Base-by-base conservation (phyloP, 306 rosid genomes). In the Chamaecrista fasciculata region DNA sequence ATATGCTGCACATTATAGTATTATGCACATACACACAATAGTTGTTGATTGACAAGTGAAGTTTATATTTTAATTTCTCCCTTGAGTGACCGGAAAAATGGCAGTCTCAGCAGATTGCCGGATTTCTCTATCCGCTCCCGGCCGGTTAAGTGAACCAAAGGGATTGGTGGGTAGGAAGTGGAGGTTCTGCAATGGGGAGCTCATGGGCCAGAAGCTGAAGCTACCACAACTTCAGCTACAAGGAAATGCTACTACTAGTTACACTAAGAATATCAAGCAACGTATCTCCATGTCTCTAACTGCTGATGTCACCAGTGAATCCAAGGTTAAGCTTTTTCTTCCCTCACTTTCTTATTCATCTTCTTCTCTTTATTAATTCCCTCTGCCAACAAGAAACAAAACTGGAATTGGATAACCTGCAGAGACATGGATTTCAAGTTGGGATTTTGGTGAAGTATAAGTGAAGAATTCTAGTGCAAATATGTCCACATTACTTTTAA, bases 151-250 rank as follows among this genome's bases (percentile, higher is more conserved):
- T 36, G 70, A 70, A 25, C 20, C 70, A 16, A 39, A 16, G 15
- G 34, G 50, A 37, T 66, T 51, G 62, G 36, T 4, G 2, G 44
- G 62, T 2, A 62, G 63, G 63, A 62, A 62, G 29, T 39, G 19
- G 31, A 55, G 19, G 63, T 72, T 72, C 21, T 37, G 31, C 4
- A 62, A 62, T 49, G 70, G 77, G 26, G 77, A 72, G 26, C 25
- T 72, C 62, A 72, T 72, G 77, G 77, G 70, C 11, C 39, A 58
- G 63, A 72, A 62, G 77, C 28, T 71, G 49, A 72, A 62, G 70
- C 52, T 72, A 4, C 16, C 24, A 10, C 28, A 46, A 44, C 34
- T 57, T 29, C 18, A 14, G 25, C 58, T 9, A 3, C 69, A 34
- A 47, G 48, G 37, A 31, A 8, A 39, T 58, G 44, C 6, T 14